Base-by-base conservation (phyloP, 768 basidiomycete genomes). In the Fomitopsis pulvina region DNA sequence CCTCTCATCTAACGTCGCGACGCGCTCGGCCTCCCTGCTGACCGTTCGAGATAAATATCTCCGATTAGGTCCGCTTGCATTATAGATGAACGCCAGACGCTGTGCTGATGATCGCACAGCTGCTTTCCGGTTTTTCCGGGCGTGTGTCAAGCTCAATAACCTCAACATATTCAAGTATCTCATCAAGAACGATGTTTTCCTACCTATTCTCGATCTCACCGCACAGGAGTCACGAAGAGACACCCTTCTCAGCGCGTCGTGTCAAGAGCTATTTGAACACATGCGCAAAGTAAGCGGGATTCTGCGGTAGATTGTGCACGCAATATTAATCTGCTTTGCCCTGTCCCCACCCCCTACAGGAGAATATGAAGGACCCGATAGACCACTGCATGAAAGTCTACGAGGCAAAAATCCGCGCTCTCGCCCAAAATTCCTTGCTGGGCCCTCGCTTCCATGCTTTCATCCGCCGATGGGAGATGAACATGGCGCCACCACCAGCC, bases 241-340 rank as follows among this genome's bases (percentile, higher is more conserved):
- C 66, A 99, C 94, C 68, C 76, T 99, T 53, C 72, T 99, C 48
- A 89, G 86, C 59, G 93, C 92, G 59, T 91, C 93, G 32, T 97
- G 92, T 72, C 86, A 96, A 65, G 96, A 98, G 65, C 87, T 89
- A 55, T 93, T 98, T 60, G 96, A 99, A 59, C 78, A 80, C 57
- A 87, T 98, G 66, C 83, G 92, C 48, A 78, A 81, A 70, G 93
- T 94, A 54, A 54, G 57, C 48, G 1, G 18, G 12, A 42, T 21
- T 28, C 2, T 47, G 4, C 4, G 18, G 18, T 26, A 9, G 29
- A 46, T 46, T 9, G 26, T 21, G 10, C 16, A 11, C 11, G 2
- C 0, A 14, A 7, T 0, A 9, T 37, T 12, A 26, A 9, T 20
- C 2, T 2, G 18, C 21, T 30, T 32, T 30, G 6, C 2, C 16